These are phyloP conservation scores for Xylaria castorea DNA, from an alignment of 495 filamentous ascomycete species.

Conservation along the genomic window DNA sequence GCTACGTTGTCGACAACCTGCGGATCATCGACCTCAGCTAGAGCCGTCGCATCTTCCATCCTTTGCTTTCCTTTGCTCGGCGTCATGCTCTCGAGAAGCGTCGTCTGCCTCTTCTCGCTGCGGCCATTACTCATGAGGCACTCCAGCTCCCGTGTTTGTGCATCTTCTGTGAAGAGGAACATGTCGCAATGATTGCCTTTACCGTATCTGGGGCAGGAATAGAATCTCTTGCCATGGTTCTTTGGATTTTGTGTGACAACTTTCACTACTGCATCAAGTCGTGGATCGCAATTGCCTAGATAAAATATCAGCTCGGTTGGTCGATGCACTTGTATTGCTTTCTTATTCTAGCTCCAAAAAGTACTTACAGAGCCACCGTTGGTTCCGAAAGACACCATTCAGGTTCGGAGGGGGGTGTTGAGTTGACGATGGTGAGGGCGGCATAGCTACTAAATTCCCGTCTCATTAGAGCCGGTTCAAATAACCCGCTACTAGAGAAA, in stretches of 20 bases:
- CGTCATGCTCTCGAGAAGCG: conserved; percentile 36
- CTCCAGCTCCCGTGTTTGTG: conserved; percentile 59
- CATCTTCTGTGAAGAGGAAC: conserved; percentile 75
- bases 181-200: conserved; percentile 64
- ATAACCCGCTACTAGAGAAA: background rate
- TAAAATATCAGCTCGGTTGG: background rate
- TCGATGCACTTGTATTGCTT: background rate
- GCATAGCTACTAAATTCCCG: conserved; percentile 27
- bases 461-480: background rate
- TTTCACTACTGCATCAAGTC: conserved; percentile 64
- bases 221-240: conserved; percentile 74
- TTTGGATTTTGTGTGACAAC: conserved; percentile 69
- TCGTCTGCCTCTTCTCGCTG: conserved; percentile 42
- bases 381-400: conserved; percentile 58
- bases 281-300: conserved; percentile 68
- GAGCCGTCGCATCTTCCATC: conserved; percentile 17
- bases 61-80: conserved; percentile 39
- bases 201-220: conserved; percentile 64
- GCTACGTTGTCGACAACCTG: background rate
- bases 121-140: conserved; percentile 56
- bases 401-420: conserved; percentile 45
- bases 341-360: background rate
- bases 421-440: conserved; percentile 31
- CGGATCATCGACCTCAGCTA: conserved; percentile 29
- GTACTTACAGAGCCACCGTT: conserved; percentile 51